Evolutionary conservation across 2,329 filamentous ascomycete genomes (phyloP), one percentile per base, ranked within the genome.

Genomic region (Pyricularia sp.): DNA sequence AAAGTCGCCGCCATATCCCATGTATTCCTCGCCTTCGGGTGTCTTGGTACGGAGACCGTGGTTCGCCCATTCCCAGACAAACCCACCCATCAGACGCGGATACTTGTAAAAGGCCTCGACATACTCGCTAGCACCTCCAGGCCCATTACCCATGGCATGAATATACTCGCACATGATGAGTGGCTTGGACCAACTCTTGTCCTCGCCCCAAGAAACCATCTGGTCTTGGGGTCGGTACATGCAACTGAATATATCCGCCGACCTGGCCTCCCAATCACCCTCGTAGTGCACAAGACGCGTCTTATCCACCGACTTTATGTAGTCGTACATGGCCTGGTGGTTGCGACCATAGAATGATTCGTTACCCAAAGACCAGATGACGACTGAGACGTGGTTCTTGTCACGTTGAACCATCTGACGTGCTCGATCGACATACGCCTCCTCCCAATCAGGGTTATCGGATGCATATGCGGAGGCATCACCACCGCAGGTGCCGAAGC

Each of bases 321-420:
- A 87, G 4, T 85, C 77, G 70, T 88, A 87, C 88, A 91, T 91
- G 12, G 85, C 84, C 55, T 79, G 79, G 71, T 88, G 86, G 71
- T 91, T 91, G 7, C 80, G 78, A 0, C 89, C 89, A 70, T 88
- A 90, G 76, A 90, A 90, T 0, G 87, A 84, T 74, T 91, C 88
- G 70, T 91, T 91, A 0, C 89, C 89, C 0, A 91, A 77, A 58
- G 85, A 88, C 89, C 89, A 91, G 64, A 90, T 83, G 55, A 90
- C 84, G 17, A 91, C 81, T n/a, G 83, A 87, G 1, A 88, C 80
- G 70, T 90, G 86, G 68, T 90, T 85, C 75, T 89, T 88, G 74
- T 90, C 87, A 64, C 89, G 82, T 71, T 84, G 81, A 1, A 91
- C 84, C 68, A 91, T 78, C 71, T 90, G 87, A 36, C 81, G 77